Evolutionary conservation across 805 yeast species (phyloP).

Genomic region (Pichia paraexigua): DNA sequence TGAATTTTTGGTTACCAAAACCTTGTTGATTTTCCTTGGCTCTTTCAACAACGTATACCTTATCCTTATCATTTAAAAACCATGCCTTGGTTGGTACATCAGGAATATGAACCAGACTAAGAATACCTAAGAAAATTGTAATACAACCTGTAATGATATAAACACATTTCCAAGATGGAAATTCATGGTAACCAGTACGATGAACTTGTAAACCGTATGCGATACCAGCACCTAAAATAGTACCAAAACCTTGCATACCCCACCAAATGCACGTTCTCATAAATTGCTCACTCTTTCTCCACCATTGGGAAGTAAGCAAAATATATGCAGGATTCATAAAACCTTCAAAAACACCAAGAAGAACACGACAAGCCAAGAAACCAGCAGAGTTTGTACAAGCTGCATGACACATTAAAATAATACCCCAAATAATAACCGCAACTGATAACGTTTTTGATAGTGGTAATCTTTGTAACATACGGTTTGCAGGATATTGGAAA

Average conservation of each 20-base stretch:
- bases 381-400: conserved; percentile 38
- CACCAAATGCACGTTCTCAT: conserved; percentile 20
- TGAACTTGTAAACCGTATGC: conserved; percentile 38
- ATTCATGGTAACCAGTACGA: neutral
- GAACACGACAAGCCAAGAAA: conserved; percentile 37
- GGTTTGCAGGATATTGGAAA: conserved; percentile 38
- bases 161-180: conserved; percentile 52
- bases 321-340: conserved; percentile 28
- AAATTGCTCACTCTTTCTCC: conserved; percentile 23
- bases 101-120: conserved; percentile 36
- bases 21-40: conserved; percentile 31
- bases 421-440: conserved; percentile 39
- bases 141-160: conserved; percentile 54
- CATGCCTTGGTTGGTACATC: conserved; percentile 28
- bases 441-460: conserved; percentile 30
- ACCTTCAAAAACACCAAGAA: conserved; percentile 37
- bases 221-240: conserved; percentile 41
- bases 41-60: conserved; percentile 25
- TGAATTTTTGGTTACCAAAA: conserved; percentile 28
- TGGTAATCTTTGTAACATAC: conserved; percentile 33
- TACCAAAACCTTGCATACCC: conserved; percentile 36
- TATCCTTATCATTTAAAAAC: conserved; percentile 32
- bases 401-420: conserved; percentile 42
- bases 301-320: conserved; percentile 26
- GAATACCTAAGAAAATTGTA: conserved; percentile 44